phyloP scores from a whole-genome alignment of 257 asterid species.

The Jasminum sambac region DNA sequence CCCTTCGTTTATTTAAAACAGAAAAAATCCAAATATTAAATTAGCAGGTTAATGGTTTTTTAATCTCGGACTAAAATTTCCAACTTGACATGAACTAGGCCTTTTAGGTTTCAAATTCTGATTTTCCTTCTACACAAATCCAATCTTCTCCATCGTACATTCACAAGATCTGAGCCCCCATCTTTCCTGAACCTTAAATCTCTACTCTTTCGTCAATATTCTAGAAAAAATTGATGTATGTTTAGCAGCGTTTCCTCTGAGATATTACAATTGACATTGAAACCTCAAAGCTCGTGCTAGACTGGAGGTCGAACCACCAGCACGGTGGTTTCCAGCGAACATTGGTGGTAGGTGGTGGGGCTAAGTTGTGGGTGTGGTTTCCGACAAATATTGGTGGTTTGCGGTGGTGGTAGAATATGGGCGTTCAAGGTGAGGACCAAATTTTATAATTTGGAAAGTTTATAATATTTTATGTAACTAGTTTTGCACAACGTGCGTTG shows the following conservation, averaged over 20 bases:
- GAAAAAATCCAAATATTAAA: too few species aligned
- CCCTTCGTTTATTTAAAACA: too few species aligned
- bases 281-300: constrained; percentile 95
- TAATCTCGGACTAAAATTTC: neutral
- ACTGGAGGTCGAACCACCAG: too few species aligned
- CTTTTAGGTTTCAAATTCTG: neutral
- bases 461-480: too few species aligned
- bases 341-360: too few species aligned
- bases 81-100: neutral
- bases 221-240: neutral
- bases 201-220: neutral
- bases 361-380: too few species aligned
- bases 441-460: too few species aligned
- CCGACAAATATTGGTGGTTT: too few species aligned
- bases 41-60: neutral
- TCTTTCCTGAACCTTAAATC: neutral
- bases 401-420: too few species aligned
- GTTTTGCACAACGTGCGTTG: too few species aligned
- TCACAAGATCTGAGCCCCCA: neutral
- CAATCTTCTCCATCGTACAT: neutral
- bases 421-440: too few species aligned
- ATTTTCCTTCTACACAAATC: neutral
- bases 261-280: constrained; percentile 33
- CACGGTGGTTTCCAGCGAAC: too few species aligned
- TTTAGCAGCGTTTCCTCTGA: constrained; percentile 37